These are phyloP conservation scores for Yarrowia porcina DNA, from an alignment of 805 yeast species.

Conservation along the genomic window DNA sequence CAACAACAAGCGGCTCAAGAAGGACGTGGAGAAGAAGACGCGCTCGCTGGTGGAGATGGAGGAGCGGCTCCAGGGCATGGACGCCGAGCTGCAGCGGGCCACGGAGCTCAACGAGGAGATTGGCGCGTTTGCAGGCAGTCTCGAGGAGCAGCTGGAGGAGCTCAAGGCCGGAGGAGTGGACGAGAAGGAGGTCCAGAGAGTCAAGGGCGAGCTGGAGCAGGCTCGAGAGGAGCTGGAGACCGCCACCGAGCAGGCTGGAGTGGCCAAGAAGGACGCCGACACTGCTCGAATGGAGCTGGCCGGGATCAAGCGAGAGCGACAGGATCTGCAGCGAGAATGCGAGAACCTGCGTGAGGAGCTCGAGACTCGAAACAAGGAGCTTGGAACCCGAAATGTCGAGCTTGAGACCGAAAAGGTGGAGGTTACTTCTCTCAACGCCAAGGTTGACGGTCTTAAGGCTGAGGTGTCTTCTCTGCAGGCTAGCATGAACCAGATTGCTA, in stretches of 20 bases:
- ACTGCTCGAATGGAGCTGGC: background rate
- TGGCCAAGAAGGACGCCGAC: background rate
- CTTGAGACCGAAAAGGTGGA: background rate
- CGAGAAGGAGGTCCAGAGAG: background rate
- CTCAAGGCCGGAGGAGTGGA: background rate
- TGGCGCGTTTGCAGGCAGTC: background rate
- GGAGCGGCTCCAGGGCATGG: background rate
- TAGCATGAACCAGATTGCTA: background rate
- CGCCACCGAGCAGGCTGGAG: background rate
- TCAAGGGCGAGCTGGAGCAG: conserved; percentile 4
- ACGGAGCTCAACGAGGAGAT: conserved; percentile 18
- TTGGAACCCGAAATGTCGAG: background rate
- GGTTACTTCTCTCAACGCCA: background rate
- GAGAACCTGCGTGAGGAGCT: background rate
- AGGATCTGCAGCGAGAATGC: background rate
- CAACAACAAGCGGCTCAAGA: conserved; percentile 17
- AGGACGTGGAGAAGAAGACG: background rate
- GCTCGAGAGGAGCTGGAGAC: background rate
- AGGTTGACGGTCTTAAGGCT: background rate
- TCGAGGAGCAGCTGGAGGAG: conserved; percentile 4
- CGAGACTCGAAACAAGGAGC: background rate
- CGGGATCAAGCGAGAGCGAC: background rate
- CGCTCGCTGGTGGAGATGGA: background rate
- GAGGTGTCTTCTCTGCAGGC: background rate
- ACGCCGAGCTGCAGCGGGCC: conserved; percentile 17